Conservation (phyloP, 2,329 filamentous ascomycete species). For the Cercospora zeae-maydis region DNA sequence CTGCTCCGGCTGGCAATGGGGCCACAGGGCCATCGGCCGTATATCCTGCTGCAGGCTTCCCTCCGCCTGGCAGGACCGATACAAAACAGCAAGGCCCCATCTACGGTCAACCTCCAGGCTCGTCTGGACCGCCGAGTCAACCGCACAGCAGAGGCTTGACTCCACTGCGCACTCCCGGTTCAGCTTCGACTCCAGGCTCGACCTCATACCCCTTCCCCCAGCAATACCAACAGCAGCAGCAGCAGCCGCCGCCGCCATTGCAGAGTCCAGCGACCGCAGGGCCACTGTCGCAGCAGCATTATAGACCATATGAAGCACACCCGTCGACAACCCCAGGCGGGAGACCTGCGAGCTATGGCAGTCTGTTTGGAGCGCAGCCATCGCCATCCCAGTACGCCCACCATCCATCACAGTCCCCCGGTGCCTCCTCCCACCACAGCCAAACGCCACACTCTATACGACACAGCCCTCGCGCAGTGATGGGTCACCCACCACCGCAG, state of each 20-base stretch:
- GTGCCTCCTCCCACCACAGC: conserved; percentile 34
- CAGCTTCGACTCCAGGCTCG: conserved; percentile 17
- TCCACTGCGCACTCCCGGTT: conserved; percentile 29
- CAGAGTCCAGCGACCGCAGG: conserved; percentile 32
- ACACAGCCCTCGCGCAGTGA: conserved; percentile 30
- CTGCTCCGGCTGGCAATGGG: conserved; percentile 12
- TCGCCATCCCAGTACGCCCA: conserved; percentile 28
- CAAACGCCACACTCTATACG: conserved; percentile 34
- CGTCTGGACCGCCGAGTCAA: conserved; percentile 21
- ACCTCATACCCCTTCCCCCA: conserved; percentile 28
- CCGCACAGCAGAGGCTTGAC: conserved; percentile 29
- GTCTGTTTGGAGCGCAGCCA: conserved; percentile 22
- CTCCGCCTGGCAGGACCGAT: conserved; percentile 5
- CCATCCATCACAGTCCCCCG: conserved; percentile 33
- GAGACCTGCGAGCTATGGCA: conserved; percentile 27
- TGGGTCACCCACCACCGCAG: conserved; percentile 30
- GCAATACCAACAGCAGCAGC: conserved; percentile 22
- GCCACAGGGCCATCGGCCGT: conserved; percentile 9
- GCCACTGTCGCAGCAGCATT: conserved; percentile 24
- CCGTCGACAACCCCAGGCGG: conserved; percentile 29
- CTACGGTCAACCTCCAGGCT: conserved; percentile 23
- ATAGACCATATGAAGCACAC: conserved; percentile 23
- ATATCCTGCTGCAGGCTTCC: conserved; percentile 4
- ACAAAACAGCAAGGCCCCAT: conserved; percentile 21
- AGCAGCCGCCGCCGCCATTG: conserved; percentile 20